A percentile compares a stretch with the other conserved stretches of the same genome.
phyloP scores from a whole-genome alignment of 2,329 filamentous ascomycete species.

The Xylariaceae sp. region DNA sequence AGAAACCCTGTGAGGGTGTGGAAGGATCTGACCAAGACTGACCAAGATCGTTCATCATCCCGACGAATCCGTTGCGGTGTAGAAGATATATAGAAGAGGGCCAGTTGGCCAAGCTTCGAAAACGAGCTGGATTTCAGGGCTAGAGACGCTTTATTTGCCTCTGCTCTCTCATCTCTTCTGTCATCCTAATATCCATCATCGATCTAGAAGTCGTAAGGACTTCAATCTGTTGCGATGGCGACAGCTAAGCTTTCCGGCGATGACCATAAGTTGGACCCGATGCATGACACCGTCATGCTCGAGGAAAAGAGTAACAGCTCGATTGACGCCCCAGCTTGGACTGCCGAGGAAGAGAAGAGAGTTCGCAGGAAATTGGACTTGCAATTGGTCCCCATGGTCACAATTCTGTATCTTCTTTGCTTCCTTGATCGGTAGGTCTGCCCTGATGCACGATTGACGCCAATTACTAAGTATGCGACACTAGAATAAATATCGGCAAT shows the following conservation, averaged over 20 bases:
- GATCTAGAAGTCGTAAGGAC: not conserved
- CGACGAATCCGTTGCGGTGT: no score
- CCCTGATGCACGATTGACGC: not conserved
- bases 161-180: no score
- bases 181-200: no score
- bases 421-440: slow-evolving; percentile 38
- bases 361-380: slow-evolving; percentile 51
- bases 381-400: slow-evolving; percentile 49
- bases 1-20: no score
- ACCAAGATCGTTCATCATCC: no score
- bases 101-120: no score
- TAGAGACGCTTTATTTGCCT: no score
- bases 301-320: slow-evolving; percentile 28
- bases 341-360: slow-evolving; percentile 44
- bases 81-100: no score
- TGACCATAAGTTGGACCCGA: no score
- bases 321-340: slow-evolving; percentile 39
- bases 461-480: slow-evolving; percentile 20
- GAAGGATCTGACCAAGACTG: no score
- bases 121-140: no score
- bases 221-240: slow-evolving; percentile 20
- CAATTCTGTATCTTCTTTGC: slow-evolving; percentile 50
- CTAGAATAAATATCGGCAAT: slow-evolving; percentile 46
- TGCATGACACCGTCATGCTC: slow-evolving; percentile 19
- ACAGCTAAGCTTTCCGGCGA: slow-evolving; percentile 7